Evolutionary conservation across 192 early-diverging fungal genomes (phyloP), one percentile per base, ranked within the genome.

Genomic region (Funneliformis geosporum): DNA sequence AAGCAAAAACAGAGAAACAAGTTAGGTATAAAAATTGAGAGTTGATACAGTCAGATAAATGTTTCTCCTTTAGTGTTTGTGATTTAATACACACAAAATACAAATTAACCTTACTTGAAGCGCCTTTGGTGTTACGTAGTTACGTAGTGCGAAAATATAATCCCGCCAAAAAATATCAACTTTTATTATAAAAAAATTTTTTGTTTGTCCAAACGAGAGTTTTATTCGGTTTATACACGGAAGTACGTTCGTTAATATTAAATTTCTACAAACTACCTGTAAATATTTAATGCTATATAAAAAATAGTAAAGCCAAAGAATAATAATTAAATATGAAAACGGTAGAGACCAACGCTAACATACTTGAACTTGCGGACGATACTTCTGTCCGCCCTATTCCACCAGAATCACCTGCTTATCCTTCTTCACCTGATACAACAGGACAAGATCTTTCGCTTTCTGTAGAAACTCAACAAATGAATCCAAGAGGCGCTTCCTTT

Each of bases 341-440:
- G 27, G 39, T 68, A 40, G 28, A 25, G 14, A 68, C 28, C 21
- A 68, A 21, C 27, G 28, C 27, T 28, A 38, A 38, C 16, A 14
- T 14, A 18, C 1, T 28, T 72, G 39, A 47, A 47, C 42, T n/a
- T 39, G 27, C 70, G 23, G 70, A 72, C 44, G 70, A 47, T 6
- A 42, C 44, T 14, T 72, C 70, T n/a, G 70, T 47, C 39, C 70
- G 44, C 39, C 42, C 42, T 25, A 42, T 65, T 81, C 27, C 39
- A 67, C 50, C 46, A 43, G 75, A 25, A 23, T 81, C 66, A 79
- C 78, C 64, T 55, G 71, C 79, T 47, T 47, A 44, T 71, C 40
- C 75, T 39, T 78, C 40, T 28, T 80, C 64, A 66, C 44, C 39
- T 55, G 46, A 27, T 27, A 60, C 40, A 21, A 7, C 50, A 18